A percentile compares a stretch with the other conserved stretches of the same genome.
Conservation (phyloP, 2,329 filamentous ascomycete species). For the Alternaria solani region DNA sequence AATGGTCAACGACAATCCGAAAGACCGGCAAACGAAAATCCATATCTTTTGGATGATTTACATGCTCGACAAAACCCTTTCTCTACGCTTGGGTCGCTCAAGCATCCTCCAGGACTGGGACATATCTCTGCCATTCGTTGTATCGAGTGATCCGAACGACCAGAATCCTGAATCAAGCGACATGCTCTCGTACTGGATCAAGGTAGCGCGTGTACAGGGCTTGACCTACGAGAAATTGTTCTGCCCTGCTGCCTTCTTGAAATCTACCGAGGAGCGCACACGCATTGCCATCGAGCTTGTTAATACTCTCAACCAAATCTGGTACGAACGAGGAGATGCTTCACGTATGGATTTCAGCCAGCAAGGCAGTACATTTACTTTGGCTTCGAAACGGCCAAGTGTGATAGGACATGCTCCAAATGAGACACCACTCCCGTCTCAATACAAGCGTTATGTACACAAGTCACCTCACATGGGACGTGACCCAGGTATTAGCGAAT, state of each 20-base stretch:
- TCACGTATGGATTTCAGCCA: constrained; percentile 18
- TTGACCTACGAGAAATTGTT: constrained; percentile 50
- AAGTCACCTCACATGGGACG: constrained; percentile 1
- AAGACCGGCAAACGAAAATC: constrained; percentile 40
- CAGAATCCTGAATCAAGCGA: constrained; percentile 21
- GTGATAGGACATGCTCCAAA: constrained; percentile 25
- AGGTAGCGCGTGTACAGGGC: constrained; percentile 46
- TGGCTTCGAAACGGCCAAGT: constrained; percentile 1
- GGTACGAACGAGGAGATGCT: constrained; percentile 40
- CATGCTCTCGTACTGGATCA: constrained; percentile 47
- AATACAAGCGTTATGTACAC: constrained; percentile 22
- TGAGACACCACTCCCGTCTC: constrained; percentile 36
- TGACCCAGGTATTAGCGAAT: constrained; percentile 12
- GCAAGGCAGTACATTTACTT: background rate
- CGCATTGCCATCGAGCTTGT: constrained; percentile 39
- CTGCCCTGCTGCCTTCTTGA: constrained; percentile 45
- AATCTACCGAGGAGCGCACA: constrained; percentile 35
- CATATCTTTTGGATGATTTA: constrained; percentile 52
- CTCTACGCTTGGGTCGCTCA: constrained; percentile 48
- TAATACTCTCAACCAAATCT: constrained; percentile 37
- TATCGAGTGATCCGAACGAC: constrained; percentile 10
- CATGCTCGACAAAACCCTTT: constrained; percentile 50
- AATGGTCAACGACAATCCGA: constrained; percentile 43
- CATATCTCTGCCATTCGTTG: constrained; percentile 40
- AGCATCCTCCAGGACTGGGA: constrained; percentile 52